These are phyloP conservation scores for Phlyctochytrium arcticum DNA, from an alignment of 192 early-diverging fungal species.

Conservation along the genomic window DNA sequence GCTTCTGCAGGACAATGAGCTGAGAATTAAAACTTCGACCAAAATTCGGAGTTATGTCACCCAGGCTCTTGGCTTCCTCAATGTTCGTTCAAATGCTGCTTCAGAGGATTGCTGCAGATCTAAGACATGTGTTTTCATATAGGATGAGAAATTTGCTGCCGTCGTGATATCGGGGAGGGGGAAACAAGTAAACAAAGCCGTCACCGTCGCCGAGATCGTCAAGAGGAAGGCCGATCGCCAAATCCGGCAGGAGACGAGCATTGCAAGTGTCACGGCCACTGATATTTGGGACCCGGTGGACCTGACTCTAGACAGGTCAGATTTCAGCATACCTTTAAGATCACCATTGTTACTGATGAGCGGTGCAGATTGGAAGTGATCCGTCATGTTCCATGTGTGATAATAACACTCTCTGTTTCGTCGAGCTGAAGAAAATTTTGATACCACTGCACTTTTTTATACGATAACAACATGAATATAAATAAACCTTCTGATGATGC, in stretches of 20 bases:
- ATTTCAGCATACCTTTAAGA: background rate
- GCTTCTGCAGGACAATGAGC: constrained; percentile 2
- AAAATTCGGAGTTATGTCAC: constrained; percentile 7
- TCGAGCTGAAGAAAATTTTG: too few species aligned
- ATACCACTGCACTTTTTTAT: too few species aligned
- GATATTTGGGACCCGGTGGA: constrained; percentile 37
- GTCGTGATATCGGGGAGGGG: constrained; percentile 45
- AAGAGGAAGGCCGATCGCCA: constrained; percentile 49
- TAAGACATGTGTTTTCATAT: background rate
- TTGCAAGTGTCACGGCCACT: constrained; percentile 26
- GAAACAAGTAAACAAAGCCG: constrained; percentile 54
- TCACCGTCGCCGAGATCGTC: constrained; percentile 63
- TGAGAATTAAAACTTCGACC: background rate
- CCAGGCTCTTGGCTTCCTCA: background rate
- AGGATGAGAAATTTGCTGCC: background rate
- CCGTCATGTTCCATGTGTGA: constrained; percentile 5
- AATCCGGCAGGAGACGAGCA: constrained; percentile 30
- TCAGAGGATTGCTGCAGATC: too few species aligned
- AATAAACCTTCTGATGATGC: too few species aligned
- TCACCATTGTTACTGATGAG: background rate
- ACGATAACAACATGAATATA: too few species aligned
- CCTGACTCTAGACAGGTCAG: constrained; percentile 27
- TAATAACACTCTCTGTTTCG: too few species aligned
- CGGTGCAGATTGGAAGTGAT: background rate
- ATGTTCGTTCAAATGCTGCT: background rate